Conservation (phyloP, 1,139 yeast species). For the Zygosaccharomyces sapae region DNA sequence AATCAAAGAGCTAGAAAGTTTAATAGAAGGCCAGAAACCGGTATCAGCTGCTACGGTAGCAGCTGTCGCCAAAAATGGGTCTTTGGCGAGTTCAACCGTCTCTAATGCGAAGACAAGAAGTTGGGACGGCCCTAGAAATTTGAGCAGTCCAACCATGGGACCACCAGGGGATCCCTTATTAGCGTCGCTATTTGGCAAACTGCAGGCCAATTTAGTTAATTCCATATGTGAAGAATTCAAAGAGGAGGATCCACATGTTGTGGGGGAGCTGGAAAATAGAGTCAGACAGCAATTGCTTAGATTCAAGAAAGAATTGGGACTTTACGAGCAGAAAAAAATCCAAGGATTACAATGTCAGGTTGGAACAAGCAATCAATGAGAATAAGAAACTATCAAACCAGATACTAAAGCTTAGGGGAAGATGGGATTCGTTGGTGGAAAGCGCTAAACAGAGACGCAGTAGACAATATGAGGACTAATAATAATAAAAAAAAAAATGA, state of each 20-base stretch:
- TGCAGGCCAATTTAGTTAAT: constrained; percentile 13
- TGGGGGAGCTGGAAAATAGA: constrained; percentile 11
- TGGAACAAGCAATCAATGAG: constrained; percentile 32
- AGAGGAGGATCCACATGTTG: constrained; percentile 8
- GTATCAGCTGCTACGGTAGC: not conserved
- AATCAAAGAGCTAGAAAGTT: constrained; percentile 15
- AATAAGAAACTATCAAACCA: constrained; percentile 39
- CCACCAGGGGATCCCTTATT: constrained; percentile 17
- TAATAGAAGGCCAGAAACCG: constrained; percentile 12
- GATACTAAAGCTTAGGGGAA: constrained; percentile 40
- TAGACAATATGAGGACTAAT: constrained; percentile 19
- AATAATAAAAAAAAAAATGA: not conserved
- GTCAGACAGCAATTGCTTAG: constrained; percentile 24
- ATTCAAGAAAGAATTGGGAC: constrained; percentile 33
- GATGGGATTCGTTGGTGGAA: constrained; percentile 48
- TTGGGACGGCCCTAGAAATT: constrained; percentile 10
- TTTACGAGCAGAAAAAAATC: constrained; percentile 33
- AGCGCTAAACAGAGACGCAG: constrained; percentile 42
- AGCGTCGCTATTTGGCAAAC: constrained; percentile 14
- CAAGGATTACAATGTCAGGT: constrained; percentile 31
- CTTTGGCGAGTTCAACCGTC: constrained; percentile 6
- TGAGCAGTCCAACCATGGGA: constrained; percentile 9
- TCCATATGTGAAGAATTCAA: constrained; percentile 8
- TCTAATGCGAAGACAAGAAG: constrained; percentile 9
- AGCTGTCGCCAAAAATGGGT: constrained; percentile 6